Evolutionary conservation across 1,284 basidiomycete genomes (phyloP).

Genomic region (Vanrija sp.): DNA sequence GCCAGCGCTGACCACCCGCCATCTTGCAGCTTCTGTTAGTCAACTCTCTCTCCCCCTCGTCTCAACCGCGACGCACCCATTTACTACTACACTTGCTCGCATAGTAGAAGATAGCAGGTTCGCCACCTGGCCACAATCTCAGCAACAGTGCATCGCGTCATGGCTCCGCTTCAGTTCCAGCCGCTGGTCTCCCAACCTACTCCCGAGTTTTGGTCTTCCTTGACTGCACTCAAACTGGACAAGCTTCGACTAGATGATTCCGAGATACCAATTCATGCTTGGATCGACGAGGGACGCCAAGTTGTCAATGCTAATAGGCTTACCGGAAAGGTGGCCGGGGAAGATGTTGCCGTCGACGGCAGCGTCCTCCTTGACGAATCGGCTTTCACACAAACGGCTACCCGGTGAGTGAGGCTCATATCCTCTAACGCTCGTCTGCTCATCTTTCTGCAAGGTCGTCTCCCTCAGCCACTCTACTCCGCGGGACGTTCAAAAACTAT

Average conservation of each 20-base stretch:
- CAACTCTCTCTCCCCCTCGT: too few relatives aligned
- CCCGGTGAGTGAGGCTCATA: too few relatives aligned
- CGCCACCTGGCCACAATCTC: not conserved
- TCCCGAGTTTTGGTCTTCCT: constrained; percentile 88
- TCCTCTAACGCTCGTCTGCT: not conserved
- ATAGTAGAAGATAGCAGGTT: too few relatives aligned
- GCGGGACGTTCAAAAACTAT: constrained; percentile 80
- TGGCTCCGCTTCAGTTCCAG: constrained; percentile 67
- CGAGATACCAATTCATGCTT: constrained; percentile 61
- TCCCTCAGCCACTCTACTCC: constrained; percentile 51
- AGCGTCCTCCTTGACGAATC: constrained; percentile 12
- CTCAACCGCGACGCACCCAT: too few relatives aligned
- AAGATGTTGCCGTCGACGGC: constrained; percentile 35
- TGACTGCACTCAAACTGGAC: constrained; percentile 86
- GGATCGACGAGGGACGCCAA: constrained; percentile 67
- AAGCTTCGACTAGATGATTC: constrained; percentile 79
- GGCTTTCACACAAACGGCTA: too few relatives aligned
- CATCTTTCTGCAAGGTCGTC: constrained; percentile 48
- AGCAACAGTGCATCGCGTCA: constrained; percentile 9
- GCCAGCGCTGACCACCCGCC: too few relatives aligned
- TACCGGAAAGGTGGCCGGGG: not conserved
- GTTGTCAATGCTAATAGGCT: constrained; percentile 57
- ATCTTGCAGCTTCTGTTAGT: too few relatives aligned
- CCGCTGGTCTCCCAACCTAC: constrained; percentile 82
- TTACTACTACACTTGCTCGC: too few relatives aligned